Percentiles rank a stretch among this genome's conserved stretches.
Evolutionary conservation across 2,329 filamentous ascomycete species (phyloP).

Genomic region (Biscogniauxia sp.): DNA sequence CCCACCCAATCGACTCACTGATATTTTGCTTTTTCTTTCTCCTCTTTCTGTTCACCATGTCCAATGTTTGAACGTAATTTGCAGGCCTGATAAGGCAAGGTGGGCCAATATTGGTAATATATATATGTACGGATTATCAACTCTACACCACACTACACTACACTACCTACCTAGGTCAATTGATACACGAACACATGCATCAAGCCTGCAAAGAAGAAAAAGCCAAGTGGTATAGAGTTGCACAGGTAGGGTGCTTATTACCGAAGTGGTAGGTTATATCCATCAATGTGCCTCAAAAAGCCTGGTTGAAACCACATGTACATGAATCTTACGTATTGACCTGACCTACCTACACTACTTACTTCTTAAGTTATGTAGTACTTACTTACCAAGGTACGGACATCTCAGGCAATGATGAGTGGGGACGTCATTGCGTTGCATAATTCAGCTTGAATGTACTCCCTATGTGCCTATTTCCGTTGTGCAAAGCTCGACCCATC

Average conservation of each 20-base stretch:
- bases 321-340: background rate
- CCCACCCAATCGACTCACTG: no score
- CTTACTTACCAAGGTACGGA: background rate
- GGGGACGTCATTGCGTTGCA: background rate
- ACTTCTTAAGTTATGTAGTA: no score
- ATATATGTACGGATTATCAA: conserved; percentile 1
- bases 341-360: no score
- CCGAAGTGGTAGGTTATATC: background rate
- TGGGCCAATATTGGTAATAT: background rate
- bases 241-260: background rate
- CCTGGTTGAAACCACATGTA: background rate
- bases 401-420: background rate
- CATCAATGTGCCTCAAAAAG: background rate
- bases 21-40: no score
- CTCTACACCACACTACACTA: no score
- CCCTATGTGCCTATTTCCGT: no score
- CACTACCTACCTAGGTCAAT: no score
- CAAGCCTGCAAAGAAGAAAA: no score
- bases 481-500: no score
- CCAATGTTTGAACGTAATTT: background rate
- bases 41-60: no score
- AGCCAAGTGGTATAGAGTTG: background rate
- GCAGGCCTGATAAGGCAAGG: background rate
- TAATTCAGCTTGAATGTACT: no score
- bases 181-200: no score